These are phyloP conservation scores for Erythrobasidium yunnanense DNA, from an alignment of 768 basidiomycete genomes.

Conservation along the genomic window DNA sequence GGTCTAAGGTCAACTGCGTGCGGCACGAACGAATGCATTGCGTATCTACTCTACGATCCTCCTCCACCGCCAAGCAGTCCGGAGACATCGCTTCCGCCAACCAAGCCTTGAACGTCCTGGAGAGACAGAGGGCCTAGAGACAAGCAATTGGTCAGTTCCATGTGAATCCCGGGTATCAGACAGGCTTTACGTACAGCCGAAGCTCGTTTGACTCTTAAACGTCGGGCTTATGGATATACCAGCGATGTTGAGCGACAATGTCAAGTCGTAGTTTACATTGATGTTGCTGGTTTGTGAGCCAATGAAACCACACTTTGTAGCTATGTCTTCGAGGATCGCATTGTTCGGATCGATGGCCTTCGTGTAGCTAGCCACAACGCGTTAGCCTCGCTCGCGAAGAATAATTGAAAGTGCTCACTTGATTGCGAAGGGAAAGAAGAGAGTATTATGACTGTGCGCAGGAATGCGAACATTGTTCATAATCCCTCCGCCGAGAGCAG, in stretches of 20 bases:
- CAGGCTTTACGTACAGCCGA: slow-evolving; percentile 13
- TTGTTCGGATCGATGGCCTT: slow-evolving; percentile 32
- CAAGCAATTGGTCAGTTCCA: not conserved
- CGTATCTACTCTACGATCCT: too few relatives aligned
- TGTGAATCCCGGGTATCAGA: not conserved
- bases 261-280: slow-evolving; percentile 32
- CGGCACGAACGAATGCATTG: too few relatives aligned
- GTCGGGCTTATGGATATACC: slow-evolving; percentile 29
- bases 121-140: not conserved
- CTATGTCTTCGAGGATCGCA: slow-evolving; percentile 34
- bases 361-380: not conserved
- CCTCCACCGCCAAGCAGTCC: not conserved
- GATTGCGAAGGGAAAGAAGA: slow-evolving; percentile 36
- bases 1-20: too few relatives aligned
- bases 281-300: slow-evolving; percentile 1
- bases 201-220: not conserved
- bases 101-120: not conserved
- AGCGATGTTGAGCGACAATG: slow-evolving; percentile 33
- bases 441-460: slow-evolving; percentile 28
- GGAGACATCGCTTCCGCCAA: not conserved
- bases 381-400: not conserved
- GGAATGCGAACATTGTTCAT: slow-evolving; percentile 32
- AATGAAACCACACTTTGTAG: slow-evolving; percentile 36
- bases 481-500: slow-evolving; percentile 33
- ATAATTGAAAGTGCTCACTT: slow-evolving; percentile 29